phyloP scores from a whole-genome alignment of 495 filamentous ascomycete genomes.

The Aspergillus carlsbadensis region DNA sequence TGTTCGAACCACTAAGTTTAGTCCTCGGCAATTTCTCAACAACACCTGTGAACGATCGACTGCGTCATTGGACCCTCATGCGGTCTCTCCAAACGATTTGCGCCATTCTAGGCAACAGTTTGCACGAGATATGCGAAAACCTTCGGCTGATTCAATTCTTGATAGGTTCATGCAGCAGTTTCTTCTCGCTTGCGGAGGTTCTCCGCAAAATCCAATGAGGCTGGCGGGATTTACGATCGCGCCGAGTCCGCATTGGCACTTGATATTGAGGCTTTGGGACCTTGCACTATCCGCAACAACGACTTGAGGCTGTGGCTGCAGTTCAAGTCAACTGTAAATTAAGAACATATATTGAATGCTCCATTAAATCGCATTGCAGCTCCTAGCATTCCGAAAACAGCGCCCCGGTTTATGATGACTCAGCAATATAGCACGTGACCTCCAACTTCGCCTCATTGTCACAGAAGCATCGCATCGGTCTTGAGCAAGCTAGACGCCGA shows the following conservation, averaged over 20 bases:
- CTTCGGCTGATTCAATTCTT: neutral
- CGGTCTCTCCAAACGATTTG: neutral
- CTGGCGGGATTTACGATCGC: neutral
- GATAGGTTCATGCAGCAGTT: neutral
- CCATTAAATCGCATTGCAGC: too few relatives aligned
- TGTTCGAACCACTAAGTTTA: neutral
- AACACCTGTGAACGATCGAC: slow-evolving; percentile 1
- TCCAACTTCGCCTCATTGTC: slow-evolving; percentile 18
- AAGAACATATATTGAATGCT: too few relatives aligned
- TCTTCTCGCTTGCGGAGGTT: neutral
- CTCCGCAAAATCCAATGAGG: slow-evolving; percentile 1
- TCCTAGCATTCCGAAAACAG: too few relatives aligned
- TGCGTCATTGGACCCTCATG: neutral
- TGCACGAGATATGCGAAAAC: neutral
- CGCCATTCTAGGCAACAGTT: neutral
- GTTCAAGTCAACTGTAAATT: too few relatives aligned
- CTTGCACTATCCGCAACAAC: neutral
- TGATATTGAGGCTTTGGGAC: neutral
- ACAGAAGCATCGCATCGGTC: slow-evolving; percentile 11
- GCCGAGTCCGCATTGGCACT: neutral
- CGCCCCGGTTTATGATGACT: neutral
- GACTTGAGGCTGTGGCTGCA: neutral
- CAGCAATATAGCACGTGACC: slow-evolving; percentile 17
- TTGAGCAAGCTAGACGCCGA: slow-evolving; percentile 3
- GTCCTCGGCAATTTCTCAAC: neutral